Conservation (phyloP, 768 basidiomycete genomes). For the Hebeloma cylindrosporum region DNA sequence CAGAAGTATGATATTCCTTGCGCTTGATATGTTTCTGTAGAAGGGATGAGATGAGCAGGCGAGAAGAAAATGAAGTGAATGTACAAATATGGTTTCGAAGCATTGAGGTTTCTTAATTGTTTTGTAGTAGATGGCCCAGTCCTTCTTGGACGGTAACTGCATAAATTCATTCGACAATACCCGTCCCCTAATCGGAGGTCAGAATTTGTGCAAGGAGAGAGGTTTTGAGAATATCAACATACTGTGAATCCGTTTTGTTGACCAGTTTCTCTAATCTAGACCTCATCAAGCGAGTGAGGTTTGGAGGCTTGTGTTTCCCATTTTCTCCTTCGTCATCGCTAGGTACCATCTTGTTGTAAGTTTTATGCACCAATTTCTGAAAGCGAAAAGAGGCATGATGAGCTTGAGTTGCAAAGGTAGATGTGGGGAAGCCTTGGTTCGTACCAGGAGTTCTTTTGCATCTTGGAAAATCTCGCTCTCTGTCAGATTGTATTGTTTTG, state of each 20-base stretch:
- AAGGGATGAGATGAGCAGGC: slow-evolving; percentile 11
- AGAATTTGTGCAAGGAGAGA: neutral
- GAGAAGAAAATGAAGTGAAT: slow-evolving; percentile 27
- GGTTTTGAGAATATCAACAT: slow-evolving; percentile 30
- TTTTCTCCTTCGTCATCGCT: slow-evolving; percentile 41
- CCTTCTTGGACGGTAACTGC: slow-evolving; percentile 78
- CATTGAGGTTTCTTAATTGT: slow-evolving; percentile 78
- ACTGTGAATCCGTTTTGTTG: slow-evolving; percentile 71
- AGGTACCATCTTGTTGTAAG: slow-evolving; percentile 46
- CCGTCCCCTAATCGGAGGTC: slow-evolving; percentile 51
- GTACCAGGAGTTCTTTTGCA: slow-evolving; percentile 78
- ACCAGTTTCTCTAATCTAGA: slow-evolving; percentile 69
- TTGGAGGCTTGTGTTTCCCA: slow-evolving; percentile 58
- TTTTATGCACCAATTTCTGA: slow-evolving; percentile 53
- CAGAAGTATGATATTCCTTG: slow-evolving; percentile 67
- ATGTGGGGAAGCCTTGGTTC: slow-evolving; percentile 20
- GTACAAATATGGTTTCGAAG: slow-evolving; percentile 72
- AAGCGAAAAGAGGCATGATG: slow-evolving; percentile 1
- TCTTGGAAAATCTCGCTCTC: slow-evolving; percentile 79
- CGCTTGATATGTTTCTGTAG: slow-evolving; percentile 78
- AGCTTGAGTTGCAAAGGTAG: slow-evolving; percentile 4
- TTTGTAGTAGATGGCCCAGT: slow-evolving; percentile 79
- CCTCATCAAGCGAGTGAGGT: slow-evolving; percentile 66
- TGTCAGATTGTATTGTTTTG: slow-evolving; percentile 78
- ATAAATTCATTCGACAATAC: slow-evolving; percentile 74